Percentiles rank a stretch among this genome's conserved stretches.
phyloP scores from a whole-genome alignment of 2,329 filamentous ascomycete genomes.

The Myriosclerotinia scirpicola region DNA sequence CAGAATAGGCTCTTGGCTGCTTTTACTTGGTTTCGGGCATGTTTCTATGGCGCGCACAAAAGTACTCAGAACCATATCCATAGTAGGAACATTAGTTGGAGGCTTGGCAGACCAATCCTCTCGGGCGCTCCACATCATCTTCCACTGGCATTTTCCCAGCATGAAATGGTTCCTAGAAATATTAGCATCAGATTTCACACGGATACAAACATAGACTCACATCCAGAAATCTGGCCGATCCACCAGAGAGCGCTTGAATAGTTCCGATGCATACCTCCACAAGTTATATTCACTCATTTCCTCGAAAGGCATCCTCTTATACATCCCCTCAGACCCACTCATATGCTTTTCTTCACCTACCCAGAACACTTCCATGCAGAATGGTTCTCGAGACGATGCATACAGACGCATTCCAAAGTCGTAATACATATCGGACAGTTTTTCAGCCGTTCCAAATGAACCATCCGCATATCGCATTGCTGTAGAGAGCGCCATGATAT shows the following conservation, averaged over 20 bases:
- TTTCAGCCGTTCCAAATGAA: slow-evolving; percentile 52
- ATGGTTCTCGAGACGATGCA: slow-evolving; percentile 65
- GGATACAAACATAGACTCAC: slow-evolving; percentile 43
- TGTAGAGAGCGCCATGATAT: slow-evolving; percentile 64
- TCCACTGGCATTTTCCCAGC: slow-evolving; percentile 71
- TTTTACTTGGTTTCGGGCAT: slow-evolving; percentile 60
- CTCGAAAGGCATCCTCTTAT: slow-evolving; percentile 56
- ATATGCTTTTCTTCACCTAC: slow-evolving; percentile 63
- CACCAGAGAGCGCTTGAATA: slow-evolving; percentile 59
- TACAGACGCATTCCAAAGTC: slow-evolving; percentile 70
- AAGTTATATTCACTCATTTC: slow-evolving; percentile 59
- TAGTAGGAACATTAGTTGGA: slow-evolving; percentile 37
- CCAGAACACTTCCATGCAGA: slow-evolving; percentile 65
- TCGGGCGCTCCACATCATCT: slow-evolving; percentile 58
- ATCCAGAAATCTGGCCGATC: slow-evolving; percentile 64
- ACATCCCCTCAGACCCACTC: slow-evolving; percentile 54
- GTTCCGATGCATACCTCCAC: slow-evolving; percentile 62
- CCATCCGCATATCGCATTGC: slow-evolving; percentile 57
- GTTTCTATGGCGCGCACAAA: slow-evolving; percentile 60
- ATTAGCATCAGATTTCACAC: slow-evolving; percentile 32
- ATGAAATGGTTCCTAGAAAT: slow-evolving; percentile 60
- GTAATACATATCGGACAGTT: slow-evolving; percentile 64
- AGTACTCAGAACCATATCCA: slow-evolving; percentile 54
- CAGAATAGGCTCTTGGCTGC: slow-evolving; percentile 62
- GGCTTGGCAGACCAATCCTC: slow-evolving; percentile 42